Base-by-base conservation (phyloP, 306 rosid genomes). In the Vigna radiata region DNA sequence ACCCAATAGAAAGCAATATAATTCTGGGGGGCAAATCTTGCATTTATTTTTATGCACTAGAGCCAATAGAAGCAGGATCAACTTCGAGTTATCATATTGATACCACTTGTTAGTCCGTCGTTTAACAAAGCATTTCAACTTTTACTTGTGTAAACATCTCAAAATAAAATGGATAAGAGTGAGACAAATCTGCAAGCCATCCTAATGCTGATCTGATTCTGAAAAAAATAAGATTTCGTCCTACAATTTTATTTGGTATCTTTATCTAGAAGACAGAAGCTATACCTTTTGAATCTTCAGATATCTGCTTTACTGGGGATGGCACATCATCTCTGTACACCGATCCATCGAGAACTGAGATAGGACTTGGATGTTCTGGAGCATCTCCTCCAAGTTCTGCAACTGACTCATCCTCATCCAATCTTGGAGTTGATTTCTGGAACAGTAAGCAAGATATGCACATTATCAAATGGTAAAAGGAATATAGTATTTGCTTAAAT, bases 321-420 rank as follows among this genome's bases (percentile, higher is more conserved):
- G 77, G 66, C 18, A 29, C 85, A 67, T 90, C 89, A 44, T 91
- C 94, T 81, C 89, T 82, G 70, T 90, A 91, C 54, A 82, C 84
- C 2, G 88, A 83, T 73, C 59, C 80, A 81, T 94, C 96, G 21
- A 94, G 98, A 58, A 94, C 94, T 2, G 98, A 91, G 60, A 87
- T 83, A 23, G 97, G 96, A 80, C 98, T 91, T 2, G 94, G 90
- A 83, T 91, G 93, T 73, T 91, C 97, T 0, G 83, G 90, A 12
- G 81, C 80, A 74, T 63, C 60, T 8, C 83, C 71, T 71, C 88
- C 88, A 36, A 90, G 89, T 67, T 90, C 97, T 11, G 85, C 81
- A 53, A 68, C 60, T 58, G 81, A 68, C 58, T 80, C 93, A 31
- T 81, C 88, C 73, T 88, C 91, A 58, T 87, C 85, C 67, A 83